Evolutionary conservation across 129 eudicot species (phyloP), one percentile per base, ranked within the genome.

Genomic region (Artemisia tridentata): DNA sequence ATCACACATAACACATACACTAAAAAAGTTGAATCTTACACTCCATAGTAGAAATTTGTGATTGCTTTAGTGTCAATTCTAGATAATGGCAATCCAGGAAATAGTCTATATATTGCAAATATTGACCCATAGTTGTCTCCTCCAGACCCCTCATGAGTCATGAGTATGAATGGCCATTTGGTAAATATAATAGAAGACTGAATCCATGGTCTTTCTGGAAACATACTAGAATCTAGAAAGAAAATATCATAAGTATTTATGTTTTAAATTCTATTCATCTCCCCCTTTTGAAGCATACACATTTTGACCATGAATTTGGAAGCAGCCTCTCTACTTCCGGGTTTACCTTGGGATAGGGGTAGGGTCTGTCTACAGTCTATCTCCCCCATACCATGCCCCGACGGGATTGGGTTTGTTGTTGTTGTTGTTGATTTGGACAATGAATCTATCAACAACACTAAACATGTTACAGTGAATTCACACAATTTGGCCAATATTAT

Each of bases 291-390:
- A 16, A 72, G 69, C 60, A 60, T 59, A 58, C 75, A 58, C 8
- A 23, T 8, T 60, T 72, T 60, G 69, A 61, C 76, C 68, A 72
- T 20, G 55, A 34, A 38, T n/a, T n/a, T n/a, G n/a, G n/a, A n/a
- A n/a, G n/a, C n/a, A n/a, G n/a, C n/a, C n/a, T n/a, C n/a, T n/a
- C n/a, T n/a, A n/a, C n/a, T n/a, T n/a, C n/a, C n/a, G n/a, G n/a
- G n/a, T n/a, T n/a, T n/a, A n/a, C n/a, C n/a, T n/a, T n/a, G n/a
- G n/a, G n/a, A n/a, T n/a, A n/a, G n/a, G n/a, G n/a, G n/a, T n/a
- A n/a, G n/a, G n/a, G n/a, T n/a, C n/a, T n/a, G n/a, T n/a, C n/a
- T n/a, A n/a, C n/a, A n/a, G n/a, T n/a, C n/a, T n/a, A n/a, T n/a
- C n/a, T n/a, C n/a, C n/a, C n/a, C n/a, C n/a, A n/a, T n/a, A n/a